phyloP scores from a whole-genome alignment of 768 basidiomycete genomes.

The Daedaleopsis sinensis region DNA sequence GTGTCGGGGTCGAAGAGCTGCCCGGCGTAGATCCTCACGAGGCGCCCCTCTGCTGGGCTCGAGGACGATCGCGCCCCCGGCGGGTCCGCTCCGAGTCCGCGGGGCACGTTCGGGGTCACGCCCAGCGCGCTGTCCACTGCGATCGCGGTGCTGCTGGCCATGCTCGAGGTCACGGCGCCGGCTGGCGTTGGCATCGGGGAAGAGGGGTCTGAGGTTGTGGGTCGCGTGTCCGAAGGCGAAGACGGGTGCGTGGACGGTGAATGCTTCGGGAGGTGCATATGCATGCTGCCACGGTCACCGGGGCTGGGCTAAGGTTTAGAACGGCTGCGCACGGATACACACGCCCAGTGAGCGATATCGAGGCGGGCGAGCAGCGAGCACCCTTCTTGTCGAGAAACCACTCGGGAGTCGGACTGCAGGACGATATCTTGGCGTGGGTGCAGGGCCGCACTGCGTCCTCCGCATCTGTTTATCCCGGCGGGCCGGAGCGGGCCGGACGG shows the following conservation, averaged over 20 bases:
- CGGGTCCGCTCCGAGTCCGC: not conserved
- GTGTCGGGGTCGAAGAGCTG: conserved; percentile 53
- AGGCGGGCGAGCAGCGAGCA: too few species aligned
- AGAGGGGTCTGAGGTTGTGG: not conserved
- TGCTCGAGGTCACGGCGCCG: not conserved
- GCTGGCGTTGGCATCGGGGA: too few species aligned
- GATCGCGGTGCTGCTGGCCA: not conserved
- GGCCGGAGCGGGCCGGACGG: too few species aligned
- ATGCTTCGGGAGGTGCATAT: not conserved
- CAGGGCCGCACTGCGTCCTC: too few species aligned
- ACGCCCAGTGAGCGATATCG: too few species aligned
- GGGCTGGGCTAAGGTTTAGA: too few species aligned
- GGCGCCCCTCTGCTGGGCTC: not conserved
- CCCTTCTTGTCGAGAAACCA: too few species aligned
- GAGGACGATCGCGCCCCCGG: not conserved
- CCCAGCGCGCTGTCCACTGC: too few species aligned
- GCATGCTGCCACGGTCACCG: not conserved
- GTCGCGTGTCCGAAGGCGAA: not conserved
- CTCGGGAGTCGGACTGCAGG: too few species aligned
- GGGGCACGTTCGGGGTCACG: not conserved
- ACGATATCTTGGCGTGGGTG: too few species aligned
- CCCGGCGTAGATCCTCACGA: conserved; percentile 42
- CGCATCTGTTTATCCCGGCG: too few species aligned
- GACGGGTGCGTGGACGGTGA: not conserved
- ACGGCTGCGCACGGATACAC: too few species aligned